Evolutionary conservation across 345 rosid genomes (phyloP).

Genomic region (Populus ilicifolia): DNA sequence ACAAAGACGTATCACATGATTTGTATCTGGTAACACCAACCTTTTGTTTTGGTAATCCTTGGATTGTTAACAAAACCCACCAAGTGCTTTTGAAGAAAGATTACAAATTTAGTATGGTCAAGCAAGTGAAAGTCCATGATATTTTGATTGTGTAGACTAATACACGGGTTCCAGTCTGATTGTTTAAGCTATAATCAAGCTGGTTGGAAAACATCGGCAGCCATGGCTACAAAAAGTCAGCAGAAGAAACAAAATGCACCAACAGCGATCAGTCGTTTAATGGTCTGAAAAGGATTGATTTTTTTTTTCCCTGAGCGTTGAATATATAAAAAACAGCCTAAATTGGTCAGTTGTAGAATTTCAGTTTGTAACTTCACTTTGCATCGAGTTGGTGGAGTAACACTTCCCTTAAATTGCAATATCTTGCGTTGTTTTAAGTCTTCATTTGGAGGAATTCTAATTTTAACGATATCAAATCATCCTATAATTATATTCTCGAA

Average conservation of each 20-base stretch:
- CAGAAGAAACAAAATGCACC: neutral
- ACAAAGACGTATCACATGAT: neutral
- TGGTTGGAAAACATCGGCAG: neutral
- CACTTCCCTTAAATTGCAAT: neutral
- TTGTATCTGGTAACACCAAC: neutral
- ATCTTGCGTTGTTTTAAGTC: neutral
- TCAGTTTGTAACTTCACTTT: neutral
- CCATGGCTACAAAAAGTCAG: neutral
- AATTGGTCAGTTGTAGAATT: neutral
- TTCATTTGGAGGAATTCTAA: neutral
- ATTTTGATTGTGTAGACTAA: neutral
- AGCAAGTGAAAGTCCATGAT: constrained; percentile 22
- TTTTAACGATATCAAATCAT: neutral
- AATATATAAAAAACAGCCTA: neutral
- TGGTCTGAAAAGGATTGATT: neutral
- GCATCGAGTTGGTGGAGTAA: neutral
- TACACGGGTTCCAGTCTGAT: neutral
- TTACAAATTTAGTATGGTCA: constrained; percentile 15
- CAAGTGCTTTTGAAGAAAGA: constrained; percentile 5
- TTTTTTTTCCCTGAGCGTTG: neutral
- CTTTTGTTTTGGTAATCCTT: neutral
- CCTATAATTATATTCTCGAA: neutral
- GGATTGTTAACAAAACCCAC: constrained; percentile 17
- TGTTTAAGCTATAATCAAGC: neutral
- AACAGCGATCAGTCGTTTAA: neutral